phyloP scores from a whole-genome alignment of 176 grass and related monocot species.

The Oryza australiensis region DNA sequence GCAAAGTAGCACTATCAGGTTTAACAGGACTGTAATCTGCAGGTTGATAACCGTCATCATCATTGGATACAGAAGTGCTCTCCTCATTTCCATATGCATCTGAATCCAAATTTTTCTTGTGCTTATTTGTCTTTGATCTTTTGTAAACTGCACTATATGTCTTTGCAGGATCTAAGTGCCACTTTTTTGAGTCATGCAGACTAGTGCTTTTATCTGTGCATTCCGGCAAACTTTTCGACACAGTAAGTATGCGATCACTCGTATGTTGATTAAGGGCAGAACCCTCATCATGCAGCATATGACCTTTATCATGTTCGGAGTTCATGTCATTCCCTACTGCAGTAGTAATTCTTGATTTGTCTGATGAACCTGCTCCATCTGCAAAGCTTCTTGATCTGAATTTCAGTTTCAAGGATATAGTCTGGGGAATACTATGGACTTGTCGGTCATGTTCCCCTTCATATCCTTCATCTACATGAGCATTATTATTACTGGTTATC shows the following conservation, averaged over 20 bases:
- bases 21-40: constrained; percentile 49
- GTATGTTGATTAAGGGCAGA: constrained; percentile 40
- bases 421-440: constrained; percentile 40
- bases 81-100: constrained; percentile 60
- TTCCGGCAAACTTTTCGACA: constrained; percentile 38
- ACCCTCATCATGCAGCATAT: constrained; percentile 46
- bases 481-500: constrained; percentile 15
- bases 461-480: constrained; percentile 31
- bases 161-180: constrained; percentile 47
- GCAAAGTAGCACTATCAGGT: constrained; percentile 46
- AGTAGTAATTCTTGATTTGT: constrained; percentile 42
- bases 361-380: constrained; percentile 44
- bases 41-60: constrained; percentile 59
- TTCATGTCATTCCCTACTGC: constrained; percentile 25
- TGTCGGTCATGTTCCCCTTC: constrained; percentile 24
- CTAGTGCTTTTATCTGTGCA: constrained; percentile 33
- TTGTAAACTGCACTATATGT: constrained; percentile 64
- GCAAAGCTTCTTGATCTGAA: constrained; percentile 64
- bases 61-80: constrained; percentile 66
- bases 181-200: constrained; percentile 49
- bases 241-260: constrained; percentile 27
- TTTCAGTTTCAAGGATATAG: constrained; percentile 53
- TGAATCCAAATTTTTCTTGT: constrained; percentile 54
- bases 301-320: constrained; percentile 25
- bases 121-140: constrained; percentile 63